Base-by-base conservation (phyloP, 306 rosid genomes). In the Trifolium subterraneum region DNA sequence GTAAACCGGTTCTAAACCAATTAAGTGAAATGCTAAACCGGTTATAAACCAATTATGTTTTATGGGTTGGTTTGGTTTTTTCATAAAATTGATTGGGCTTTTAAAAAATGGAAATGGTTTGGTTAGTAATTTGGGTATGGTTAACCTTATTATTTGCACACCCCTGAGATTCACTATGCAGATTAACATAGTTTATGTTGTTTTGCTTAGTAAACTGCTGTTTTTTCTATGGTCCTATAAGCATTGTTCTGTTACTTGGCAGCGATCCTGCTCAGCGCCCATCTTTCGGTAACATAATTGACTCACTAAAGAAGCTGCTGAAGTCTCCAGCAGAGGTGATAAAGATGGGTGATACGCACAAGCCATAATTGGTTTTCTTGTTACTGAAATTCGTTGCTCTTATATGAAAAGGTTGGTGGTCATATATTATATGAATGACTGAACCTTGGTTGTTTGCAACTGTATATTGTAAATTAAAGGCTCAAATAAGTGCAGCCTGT, bases 261-360 rank as follows among this genome's bases (percentile, higher is more conserved):
- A 94, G 98, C 64, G 95, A 87, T 77, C 97, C 98, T 8, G 72
- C 15, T 65, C 85, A 87, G 62, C 92, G 97, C 67, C 98, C 98
- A 10, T 75, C 93, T 38, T 88, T 94, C 23, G 38, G 68, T 9
- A 77, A 81, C 54, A 94, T 91, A 75, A 96, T 94, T 0, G 91
- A 87, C 1, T 81, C 98, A 10, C 79, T 94, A 77, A 94, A 91
- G 90, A 94, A 90, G 88, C 81, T 94, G 82, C 87, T 91, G 10
- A 92, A 80, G 79, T 86, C 97, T 78, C 99, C 97, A 1, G 82
- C 68, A 78, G 93, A 87, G 78, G 47, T 84, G 87, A 89, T 86
- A 60, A 82, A 77, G 41, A 83, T 87, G 90, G 90, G 84, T 1
- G 89, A 82, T 66, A 74, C 58, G 27, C 71, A 13, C 47, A 56